A percentile compares a stretch with the other conserved stretches of the same genome.
phyloP scores from a whole-genome alignment of 1,139 yeast species.

The Suhomyces wounanorum region DNA sequence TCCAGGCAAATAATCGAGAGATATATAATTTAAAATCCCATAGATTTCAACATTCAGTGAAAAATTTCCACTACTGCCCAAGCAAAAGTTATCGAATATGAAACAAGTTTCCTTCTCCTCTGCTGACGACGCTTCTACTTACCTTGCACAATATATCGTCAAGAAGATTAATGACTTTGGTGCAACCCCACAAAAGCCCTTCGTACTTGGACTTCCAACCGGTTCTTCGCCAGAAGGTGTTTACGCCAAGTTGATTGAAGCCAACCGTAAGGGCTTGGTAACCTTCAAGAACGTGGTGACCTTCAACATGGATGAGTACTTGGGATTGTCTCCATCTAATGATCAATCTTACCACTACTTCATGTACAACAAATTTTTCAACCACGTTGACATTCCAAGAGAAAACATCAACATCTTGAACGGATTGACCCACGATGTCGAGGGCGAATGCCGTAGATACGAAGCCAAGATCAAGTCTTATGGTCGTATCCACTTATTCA shows the following conservation, averaged over 20 bases:
- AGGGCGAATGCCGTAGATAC: slow-evolving; percentile 51
- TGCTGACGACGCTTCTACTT: slow-evolving; percentile 49
- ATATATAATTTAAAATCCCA: not conserved
- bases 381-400: slow-evolving; percentile 57
- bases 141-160: slow-evolving; percentile 53
- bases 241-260: slow-evolving; percentile 49
- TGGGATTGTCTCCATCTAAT: slow-evolving; percentile 50
- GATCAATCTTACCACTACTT: slow-evolving; percentile 62
- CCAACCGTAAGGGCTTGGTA: slow-evolving; percentile 46
- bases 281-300: slow-evolving; percentile 59
- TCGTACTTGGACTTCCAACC: slow-evolving; percentile 64
- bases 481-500: slow-evolving; percentile 57
- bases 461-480: slow-evolving; percentile 51
- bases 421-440: slow-evolving; percentile 51
- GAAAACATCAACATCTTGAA: slow-evolving; percentile 58
- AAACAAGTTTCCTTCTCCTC: slow-evolving; percentile 44
- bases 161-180: slow-evolving; percentile 44
- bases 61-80: not conserved
- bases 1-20: not conserved
- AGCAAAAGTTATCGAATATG: slow-evolving; percentile 20
- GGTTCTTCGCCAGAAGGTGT: slow-evolving; percentile 68
- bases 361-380: slow-evolving; percentile 60
- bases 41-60: not conserved
- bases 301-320: slow-evolving; percentile 66
- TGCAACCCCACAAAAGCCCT: slow-evolving; percentile 53